Evolutionary conservation across 73 alveolate genomes (phyloP).

Genomic region (Stentor roeselii): DNA sequence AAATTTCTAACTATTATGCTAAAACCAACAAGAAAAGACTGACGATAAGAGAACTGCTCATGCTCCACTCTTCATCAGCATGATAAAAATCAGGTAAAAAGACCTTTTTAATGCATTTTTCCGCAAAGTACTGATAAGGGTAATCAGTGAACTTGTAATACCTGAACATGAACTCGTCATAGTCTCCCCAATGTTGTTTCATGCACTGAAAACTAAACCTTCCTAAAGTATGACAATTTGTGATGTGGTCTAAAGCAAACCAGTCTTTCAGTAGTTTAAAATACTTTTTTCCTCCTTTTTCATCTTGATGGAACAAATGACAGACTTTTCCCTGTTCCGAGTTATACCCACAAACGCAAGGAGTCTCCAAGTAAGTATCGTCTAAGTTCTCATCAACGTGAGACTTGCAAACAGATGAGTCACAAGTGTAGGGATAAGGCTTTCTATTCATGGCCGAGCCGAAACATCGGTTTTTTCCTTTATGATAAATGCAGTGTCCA

Average conservation of each 20-base stretch:
- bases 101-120: background rate
- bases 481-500: background rate
- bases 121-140: background rate
- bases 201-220: background rate
- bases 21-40: too few species aligned
- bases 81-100: too few species aligned
- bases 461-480: background rate
- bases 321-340: background rate
- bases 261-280: background rate
- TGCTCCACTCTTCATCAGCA: too few species aligned
- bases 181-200: background rate
- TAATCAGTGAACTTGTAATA: background rate
- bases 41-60: too few species aligned
- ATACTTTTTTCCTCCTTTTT: background rate
- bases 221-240: background rate
- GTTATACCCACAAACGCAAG: background rate
- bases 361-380: too few species aligned
- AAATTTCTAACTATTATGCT: too few species aligned
- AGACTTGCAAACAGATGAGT: background rate
- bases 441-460: background rate
- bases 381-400: background rate
- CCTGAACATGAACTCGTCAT: background rate
- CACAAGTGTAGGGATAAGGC: background rate
- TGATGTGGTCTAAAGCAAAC: background rate
- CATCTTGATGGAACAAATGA: background rate